Base-by-base conservation (phyloP, 345 rosid genomes). In the Ceriops zippeliana region DNA sequence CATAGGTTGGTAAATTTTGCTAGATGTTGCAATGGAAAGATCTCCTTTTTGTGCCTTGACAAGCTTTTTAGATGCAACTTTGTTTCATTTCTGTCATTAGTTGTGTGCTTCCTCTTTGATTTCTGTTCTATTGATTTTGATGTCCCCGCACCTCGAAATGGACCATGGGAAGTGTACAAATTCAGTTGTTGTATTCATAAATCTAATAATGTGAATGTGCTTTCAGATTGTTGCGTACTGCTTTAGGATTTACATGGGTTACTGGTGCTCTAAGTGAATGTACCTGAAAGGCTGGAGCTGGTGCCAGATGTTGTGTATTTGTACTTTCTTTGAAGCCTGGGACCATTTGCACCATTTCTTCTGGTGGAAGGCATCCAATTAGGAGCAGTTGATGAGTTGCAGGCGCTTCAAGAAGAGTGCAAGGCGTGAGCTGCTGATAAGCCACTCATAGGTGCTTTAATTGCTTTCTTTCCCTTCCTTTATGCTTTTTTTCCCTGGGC, bases 371-470 rank as follows among this genome's bases (percentile, higher is more conserved):
- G 98, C 49, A 84, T 86, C 58, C 71, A 91, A 75, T 74, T 80
- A 13, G 85, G 97, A 19, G 96, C 98, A 28, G 89, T 80, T 0
- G 89, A 93, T 85, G 97, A 84, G 81, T 80, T 93, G 42, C 74
- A 84, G 76, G 97, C 92, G 60, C 96, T 93, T 73, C 98, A 91
- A 81, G 89, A 86, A 75, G 96, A 93, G 62, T 95, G 96, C 77
- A 91, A 72, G 95, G 97, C 88, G 66, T 32, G 22, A 51, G 49
- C 47, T 54, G 49, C 67, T 69, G 59, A 56, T 68, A 27, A 63
- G 67, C 56, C 6, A 9, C 47, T 27, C 15, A 16, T 24, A 37
- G 49, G 31, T 22, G 34, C 20, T 62, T 68, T 38, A 65, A 16
- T 31, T 27, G 28, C 8, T 24, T 53, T 54, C 15, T 5, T 11